A percentile compares a stretch with the other conserved stretches of the same genome.
Evolutionary conservation across 176 grass and related monocot species (phyloP).

Genomic region (Melocanna baccifera): DNA sequence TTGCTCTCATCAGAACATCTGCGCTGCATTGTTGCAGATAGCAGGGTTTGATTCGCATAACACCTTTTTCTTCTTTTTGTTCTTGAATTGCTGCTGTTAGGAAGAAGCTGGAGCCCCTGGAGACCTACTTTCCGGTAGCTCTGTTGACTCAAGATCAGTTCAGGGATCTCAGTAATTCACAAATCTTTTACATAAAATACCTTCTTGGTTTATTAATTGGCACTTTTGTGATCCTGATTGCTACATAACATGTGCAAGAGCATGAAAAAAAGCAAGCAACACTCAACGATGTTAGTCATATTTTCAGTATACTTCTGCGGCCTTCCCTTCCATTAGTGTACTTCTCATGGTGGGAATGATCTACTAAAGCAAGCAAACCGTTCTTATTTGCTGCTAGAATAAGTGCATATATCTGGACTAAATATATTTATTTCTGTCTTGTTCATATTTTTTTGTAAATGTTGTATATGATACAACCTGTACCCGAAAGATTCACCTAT

Average conservation of each 20-base stretch:
- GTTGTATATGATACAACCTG: neutral
- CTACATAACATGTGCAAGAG: neutral
- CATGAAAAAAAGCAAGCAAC: neutral
- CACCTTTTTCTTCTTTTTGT: neutral
- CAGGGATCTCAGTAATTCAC: conserved; percentile 58
- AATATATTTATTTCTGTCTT: neutral
- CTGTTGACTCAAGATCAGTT: conserved; percentile 78
- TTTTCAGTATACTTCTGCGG: neutral
- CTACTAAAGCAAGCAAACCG: neutral
- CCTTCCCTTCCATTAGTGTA: neutral
- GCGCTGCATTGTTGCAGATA: neutral
- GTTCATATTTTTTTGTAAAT: neutral
- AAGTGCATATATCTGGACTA: neutral
- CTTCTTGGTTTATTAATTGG: neutral
- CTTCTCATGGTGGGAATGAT: neutral
- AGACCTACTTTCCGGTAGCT: conserved; percentile 74
- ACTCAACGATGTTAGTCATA: neutral
- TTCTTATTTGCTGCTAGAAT: neutral
- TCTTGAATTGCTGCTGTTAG: conserved; percentile 34
- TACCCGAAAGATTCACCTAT: neutral
- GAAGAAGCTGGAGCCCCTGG: conserved; percentile 93
- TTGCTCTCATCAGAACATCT: neutral
- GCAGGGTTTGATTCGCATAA: neutral
- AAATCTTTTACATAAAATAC: neutral
- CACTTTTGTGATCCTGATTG: neutral